Conservation (phyloP, 2,329 filamentous ascomycete genomes). For the Arachnomyces sp. region DNA sequence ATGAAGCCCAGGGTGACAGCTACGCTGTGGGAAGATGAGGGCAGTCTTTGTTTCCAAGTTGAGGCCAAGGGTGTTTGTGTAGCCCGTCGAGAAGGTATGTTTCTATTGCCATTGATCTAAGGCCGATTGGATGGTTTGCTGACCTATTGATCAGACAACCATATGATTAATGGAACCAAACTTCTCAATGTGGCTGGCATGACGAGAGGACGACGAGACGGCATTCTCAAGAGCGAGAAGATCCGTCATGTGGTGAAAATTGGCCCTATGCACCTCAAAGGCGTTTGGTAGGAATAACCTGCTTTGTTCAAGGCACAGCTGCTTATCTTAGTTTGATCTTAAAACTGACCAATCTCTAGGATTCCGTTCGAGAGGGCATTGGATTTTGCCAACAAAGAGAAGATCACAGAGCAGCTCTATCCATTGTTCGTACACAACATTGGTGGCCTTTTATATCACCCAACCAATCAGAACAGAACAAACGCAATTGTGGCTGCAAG, state of each 20-base stretch:
- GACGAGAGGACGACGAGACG: conserved; percentile 90
- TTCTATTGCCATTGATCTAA: conserved; percentile 2
- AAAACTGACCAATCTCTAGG: conserved; percentile 44
- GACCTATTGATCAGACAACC: conserved; percentile 60
- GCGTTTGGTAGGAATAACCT: conserved; percentile 65
- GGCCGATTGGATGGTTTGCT: conserved; percentile 1
- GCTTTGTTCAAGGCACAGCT: conserved; percentile 12
- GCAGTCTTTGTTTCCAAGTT: conserved; percentile 94
- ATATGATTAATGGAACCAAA: conserved; percentile 99
- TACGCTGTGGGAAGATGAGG: conserved; percentile 96
- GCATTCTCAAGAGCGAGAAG: conserved; percentile 97
- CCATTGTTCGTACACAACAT: conserved; percentile 98
- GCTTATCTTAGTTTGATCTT: background rate
- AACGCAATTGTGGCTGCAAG: conserved; percentile 80
- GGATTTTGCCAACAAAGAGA: conserved; percentile 98
- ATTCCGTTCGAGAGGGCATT: conserved; percentile 97
- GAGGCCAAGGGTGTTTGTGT: conserved; percentile 95
- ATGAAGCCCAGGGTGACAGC: conserved; percentile 96
- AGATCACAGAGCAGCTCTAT: conserved; percentile 92
- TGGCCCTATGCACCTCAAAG: conserved; percentile 97
- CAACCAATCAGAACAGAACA: conserved; percentile 67
- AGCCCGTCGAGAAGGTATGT: conserved; percentile 76
- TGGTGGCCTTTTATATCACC: conserved; percentile 84
- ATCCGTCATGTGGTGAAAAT: conserved; percentile 96
- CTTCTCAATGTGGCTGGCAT: conserved; percentile 94